These are phyloP conservation scores for Colletotrichum ledebouriae DNA, from an alignment of 2,329 filamentous ascomycete species.

Conservation along the genomic window DNA sequence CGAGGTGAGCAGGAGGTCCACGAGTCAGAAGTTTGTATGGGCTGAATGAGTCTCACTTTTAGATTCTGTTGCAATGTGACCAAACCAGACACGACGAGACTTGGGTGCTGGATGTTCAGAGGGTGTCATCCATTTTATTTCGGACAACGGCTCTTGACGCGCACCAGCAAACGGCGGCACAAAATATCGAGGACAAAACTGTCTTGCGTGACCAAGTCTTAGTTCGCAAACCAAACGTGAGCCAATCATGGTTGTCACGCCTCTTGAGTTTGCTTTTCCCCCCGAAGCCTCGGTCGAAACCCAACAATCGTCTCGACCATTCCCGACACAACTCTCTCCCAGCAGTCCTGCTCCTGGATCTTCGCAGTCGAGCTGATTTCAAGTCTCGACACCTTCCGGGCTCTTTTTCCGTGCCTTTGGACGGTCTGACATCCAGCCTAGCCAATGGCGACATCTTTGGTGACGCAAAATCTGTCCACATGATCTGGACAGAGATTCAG, in stretches of 20 bases:
- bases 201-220: not conserved
- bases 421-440: not conserved
- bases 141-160: not conserved
- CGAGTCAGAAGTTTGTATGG: rapidly evolving
- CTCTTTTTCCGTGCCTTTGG: constrained; percentile 5
- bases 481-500: constrained; percentile 20
- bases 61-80: constrained; percentile 47
- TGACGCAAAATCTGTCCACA: constrained; percentile 27
- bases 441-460: constrained; percentile 33
- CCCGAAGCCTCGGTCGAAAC: rapidly evolving
- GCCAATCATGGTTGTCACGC: not conserved
- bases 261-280: not conserved
- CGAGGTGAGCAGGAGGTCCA: not conserved
- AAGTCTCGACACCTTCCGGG: constrained; percentile 27
- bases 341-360: not conserved
- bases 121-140: constrained; percentile 41
- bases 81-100: constrained; percentile 47
- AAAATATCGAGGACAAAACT: not conserved
- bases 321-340: not conserved
- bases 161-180: not conserved
- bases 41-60: not conserved
- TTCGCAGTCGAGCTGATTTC: constrained; percentile 14
- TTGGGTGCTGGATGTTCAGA: constrained; percentile 45
- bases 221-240: not conserved
- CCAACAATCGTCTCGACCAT: not conserved